phyloP scores from a whole-genome alignment of 331 rosid genomes.

The Malus hybrid region DNA sequence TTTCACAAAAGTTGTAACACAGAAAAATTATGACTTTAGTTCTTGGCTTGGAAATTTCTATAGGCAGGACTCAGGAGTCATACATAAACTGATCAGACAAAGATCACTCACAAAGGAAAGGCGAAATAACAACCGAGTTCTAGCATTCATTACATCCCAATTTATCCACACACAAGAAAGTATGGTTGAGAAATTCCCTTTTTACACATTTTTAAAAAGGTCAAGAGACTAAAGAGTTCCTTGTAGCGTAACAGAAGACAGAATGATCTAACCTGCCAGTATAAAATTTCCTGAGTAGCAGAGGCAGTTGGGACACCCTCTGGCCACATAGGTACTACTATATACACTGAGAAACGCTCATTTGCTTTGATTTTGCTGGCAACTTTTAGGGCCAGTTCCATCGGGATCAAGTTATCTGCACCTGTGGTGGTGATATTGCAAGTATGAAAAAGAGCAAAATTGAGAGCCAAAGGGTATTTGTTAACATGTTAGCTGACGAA shows the following conservation, averaged over 20 bases:
- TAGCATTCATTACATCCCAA: not conserved
- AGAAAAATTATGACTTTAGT: not conserved
- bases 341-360: constrained; percentile 53
- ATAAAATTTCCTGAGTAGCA: constrained; percentile 65
- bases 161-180: not conserved
- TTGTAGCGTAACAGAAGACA: not conserved
- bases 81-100: not conserved
- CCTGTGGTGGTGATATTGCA: constrained; percentile 23
- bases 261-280: constrained; percentile 55
- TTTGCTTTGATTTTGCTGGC: constrained; percentile 43
- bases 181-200: not conserved
- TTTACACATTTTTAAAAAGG: not conserved
- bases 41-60: not conserved
- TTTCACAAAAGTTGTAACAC: not conserved
- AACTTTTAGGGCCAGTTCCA: constrained; percentile 70
- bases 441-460: not conserved
- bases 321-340: constrained; percentile 82
- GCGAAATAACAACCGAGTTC: not conserved
- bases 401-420: constrained; percentile 61
- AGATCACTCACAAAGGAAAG: not conserved
- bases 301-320: constrained; percentile 68
- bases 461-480: not conserved
- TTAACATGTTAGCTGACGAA: not conserved
- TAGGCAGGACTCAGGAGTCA: not conserved
- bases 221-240: not conserved